Conservation (phyloP, 2,329 filamentous ascomycete genomes). For the Zymoseptoria pseudotritici region DNA sequence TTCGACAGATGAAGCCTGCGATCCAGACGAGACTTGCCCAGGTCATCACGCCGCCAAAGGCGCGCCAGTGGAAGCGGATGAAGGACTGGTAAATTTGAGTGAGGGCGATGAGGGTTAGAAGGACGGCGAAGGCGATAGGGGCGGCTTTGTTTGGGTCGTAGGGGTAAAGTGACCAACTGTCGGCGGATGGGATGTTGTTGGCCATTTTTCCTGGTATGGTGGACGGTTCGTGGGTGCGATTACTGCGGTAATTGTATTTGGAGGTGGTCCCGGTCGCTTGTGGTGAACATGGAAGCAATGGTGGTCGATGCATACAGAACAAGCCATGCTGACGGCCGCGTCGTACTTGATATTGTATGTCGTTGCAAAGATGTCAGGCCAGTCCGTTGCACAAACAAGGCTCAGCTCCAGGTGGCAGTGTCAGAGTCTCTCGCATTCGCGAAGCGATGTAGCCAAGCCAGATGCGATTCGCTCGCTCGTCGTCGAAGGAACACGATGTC, state of each 20-base stretch:
- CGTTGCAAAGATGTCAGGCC: not conserved
- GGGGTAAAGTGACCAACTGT: slow-evolving; percentile 21
- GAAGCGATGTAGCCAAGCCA: not conserved
- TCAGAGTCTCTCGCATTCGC: not conserved
- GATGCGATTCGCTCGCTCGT: not conserved
- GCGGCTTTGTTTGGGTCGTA: slow-evolving; percentile 46
- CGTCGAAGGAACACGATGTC: not conserved
- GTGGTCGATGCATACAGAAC: not conserved
- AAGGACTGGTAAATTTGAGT: slow-evolving; percentile 49
- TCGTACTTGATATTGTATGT: not conserved
- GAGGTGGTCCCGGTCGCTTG: not conserved
- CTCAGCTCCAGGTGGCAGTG: not conserved
- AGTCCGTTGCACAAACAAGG: not conserved
- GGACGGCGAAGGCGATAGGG: slow-evolving; percentile 46
- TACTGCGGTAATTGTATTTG: not conserved
- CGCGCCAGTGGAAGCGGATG: slow-evolving; percentile 19
- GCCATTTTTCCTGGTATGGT: slow-evolving; percentile 2
- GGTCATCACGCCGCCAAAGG: slow-evolving; percentile 19
- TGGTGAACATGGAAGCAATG: not conserved
- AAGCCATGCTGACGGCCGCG: not conserved
- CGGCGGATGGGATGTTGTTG: not conserved
- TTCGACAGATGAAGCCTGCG: slow-evolving; percentile 49
- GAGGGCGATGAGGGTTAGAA: slow-evolving; percentile 42
- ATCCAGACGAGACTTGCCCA: slow-evolving; percentile 29
- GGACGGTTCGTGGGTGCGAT: not conserved